Conservation (phyloP, 345 rosid genomes). For the Excoecaria cochinchinensis region DNA sequence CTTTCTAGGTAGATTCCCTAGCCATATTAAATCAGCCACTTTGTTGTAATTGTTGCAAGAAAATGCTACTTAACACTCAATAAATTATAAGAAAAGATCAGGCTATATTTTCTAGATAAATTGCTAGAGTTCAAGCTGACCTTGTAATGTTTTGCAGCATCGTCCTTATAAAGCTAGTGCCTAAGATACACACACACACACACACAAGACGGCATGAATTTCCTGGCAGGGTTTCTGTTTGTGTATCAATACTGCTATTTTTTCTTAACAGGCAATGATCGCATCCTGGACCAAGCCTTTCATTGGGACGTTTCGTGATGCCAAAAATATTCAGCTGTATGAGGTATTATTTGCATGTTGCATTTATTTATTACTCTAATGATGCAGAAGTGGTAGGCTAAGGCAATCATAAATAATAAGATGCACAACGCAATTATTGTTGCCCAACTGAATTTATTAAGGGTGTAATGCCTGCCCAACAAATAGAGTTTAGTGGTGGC, state of each 20-base stretch:
- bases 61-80: too few species aligned
- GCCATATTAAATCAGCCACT: too few species aligned
- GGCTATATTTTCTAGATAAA: neutral
- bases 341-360: slow-evolving; percentile 52
- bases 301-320: slow-evolving; percentile 48
- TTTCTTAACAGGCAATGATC: slow-evolving; percentile 60
- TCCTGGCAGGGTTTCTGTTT: neutral
- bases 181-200: neutral
- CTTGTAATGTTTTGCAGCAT: neutral
- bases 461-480: too few species aligned
- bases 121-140: neutral
- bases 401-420: neutral
- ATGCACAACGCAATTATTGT: neutral
- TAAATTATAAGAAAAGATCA: too few species aligned
- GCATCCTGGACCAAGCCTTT: slow-evolving; percentile 84
- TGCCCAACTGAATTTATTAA: neutral
- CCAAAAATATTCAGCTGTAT: slow-evolving; percentile 61
- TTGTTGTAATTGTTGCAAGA: too few species aligned
- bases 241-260: slow-evolving; percentile 5
- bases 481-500: neutral
- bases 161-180: neutral
- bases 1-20: too few species aligned
- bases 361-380: neutral
- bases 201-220: neutral
- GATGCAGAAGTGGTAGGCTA: neutral